Percentiles rank a stretch among this genome's conserved stretches.
phyloP scores from a whole-genome alignment of 768 basidiomycete species.

The Pulveroboletus ravenelii region DNA sequence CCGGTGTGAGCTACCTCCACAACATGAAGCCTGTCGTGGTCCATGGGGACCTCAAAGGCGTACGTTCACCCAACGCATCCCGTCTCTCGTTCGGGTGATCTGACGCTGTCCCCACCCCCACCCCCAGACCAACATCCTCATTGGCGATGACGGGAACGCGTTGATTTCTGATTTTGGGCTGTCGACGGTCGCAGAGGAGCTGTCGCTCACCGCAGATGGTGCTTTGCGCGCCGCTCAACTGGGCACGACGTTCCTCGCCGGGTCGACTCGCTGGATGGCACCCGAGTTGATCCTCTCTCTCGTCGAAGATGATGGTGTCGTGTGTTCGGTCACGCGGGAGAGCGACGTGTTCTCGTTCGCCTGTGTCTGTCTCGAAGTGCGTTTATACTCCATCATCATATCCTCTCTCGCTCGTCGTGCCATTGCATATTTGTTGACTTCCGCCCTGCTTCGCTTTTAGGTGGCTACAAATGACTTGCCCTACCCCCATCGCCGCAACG shows the following conservation, averaged over 20 bases:
- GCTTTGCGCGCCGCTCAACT: slow-evolving; percentile 21
- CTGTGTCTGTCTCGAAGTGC: slow-evolving; percentile 55
- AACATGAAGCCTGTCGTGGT: slow-evolving; percentile 49
- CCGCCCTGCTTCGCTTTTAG: slow-evolving; percentile 23
- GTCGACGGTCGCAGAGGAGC: slow-evolving; percentile 53
- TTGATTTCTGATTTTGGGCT: slow-evolving; percentile 62
- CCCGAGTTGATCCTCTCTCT: slow-evolving; percentile 52
- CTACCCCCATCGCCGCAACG: slow-evolving; percentile 49
- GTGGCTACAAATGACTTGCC: slow-evolving; percentile 49
- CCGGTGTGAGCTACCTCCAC: slow-evolving; percentile 55
- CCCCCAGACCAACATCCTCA: slow-evolving; percentile 52
- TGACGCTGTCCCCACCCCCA: neutral
- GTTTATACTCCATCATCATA: neutral
- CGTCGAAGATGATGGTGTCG: slow-evolving; percentile 40
- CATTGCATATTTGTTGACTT: neutral
- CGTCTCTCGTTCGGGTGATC: neutral
- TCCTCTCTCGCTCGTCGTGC: neutral
- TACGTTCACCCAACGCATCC: slow-evolving; percentile 18
- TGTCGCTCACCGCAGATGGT: slow-evolving; percentile 30
- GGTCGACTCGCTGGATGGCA: slow-evolving; percentile 40
- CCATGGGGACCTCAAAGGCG: slow-evolving; percentile 62
- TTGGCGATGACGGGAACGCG: slow-evolving; percentile 47
- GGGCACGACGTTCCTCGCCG: slow-evolving; percentile 31
- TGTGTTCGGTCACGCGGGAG: slow-evolving; percentile 43
- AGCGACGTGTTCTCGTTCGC: slow-evolving; percentile 62